Base-by-base conservation (phyloP, 441 rosid species). In the Mallotus repandus region DNA sequence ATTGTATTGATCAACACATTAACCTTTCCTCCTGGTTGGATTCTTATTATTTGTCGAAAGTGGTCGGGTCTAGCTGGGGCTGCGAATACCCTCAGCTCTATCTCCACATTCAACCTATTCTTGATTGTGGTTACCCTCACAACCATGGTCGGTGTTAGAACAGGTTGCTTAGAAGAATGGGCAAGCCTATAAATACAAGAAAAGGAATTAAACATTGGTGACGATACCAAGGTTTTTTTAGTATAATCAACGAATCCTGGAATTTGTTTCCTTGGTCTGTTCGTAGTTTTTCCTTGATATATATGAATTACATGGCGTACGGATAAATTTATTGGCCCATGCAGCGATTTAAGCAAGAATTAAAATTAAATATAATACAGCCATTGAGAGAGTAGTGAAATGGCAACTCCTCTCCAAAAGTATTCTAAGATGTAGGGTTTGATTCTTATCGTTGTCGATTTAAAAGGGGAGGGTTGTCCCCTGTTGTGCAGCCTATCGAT, bases 51-150 rank as follows among this genome's bases (percentile, higher is more conserved):
- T 22, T 35, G 12, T 9, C 29, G 61, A 32, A 53, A 68, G 60
- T 18, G 60, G 71, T 68, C 71, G 14, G 71, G 71, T 53, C 71
- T 45, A 1, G 71, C 59, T 4, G 71, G 71, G 9, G 61, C 48
- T 32, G 71, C 71, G 11, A 68, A 68, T 32, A 68, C 49, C 21
- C 71, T 68, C 61, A 52, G 71, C 19, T 68, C 71, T 16, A 68
- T 35, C 46, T 32, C 60, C 15, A 18, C 59, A 52, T 25, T 35
- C 16, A 45, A 35, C 61, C 18, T 53, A 49, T 68, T 68, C 46
- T 68, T 53, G 7, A 68, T 29, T 3, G 45, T 68, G 25, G 71
- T 53, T 52, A 53, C 4, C 49, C 71, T 32, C 18, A 5, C 70
- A 66, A 35, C 49, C 71, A 68, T 68, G 21, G 41, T 66, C 9